Evolutionary conservation across 2,329 filamentous ascomycete species (phyloP).

Genomic region (Ophiostoma ips): DNA sequence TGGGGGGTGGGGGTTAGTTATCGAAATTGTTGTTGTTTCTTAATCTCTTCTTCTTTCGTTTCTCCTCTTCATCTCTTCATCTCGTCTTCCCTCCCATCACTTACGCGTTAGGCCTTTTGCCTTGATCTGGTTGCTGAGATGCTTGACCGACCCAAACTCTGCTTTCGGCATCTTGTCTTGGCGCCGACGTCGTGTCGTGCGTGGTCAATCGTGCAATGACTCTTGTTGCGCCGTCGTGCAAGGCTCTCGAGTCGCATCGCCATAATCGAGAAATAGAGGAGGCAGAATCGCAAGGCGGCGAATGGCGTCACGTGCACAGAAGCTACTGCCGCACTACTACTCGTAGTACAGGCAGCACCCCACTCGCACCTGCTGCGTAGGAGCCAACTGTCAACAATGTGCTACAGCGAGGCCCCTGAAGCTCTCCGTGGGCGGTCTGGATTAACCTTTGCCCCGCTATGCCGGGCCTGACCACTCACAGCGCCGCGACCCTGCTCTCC

Average conservation of each 20-base stretch:
- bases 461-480: constrained; percentile 3
- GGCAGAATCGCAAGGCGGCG: constrained; percentile 1
- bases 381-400: constrained; percentile 3
- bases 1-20: constrained; percentile 30
- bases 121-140: constrained; percentile 83
- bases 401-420: constrained; percentile 3
- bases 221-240: neutral
- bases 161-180: constrained; percentile 66
- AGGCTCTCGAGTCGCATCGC: neutral
- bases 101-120: constrained; percentile 41
- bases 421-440: constrained; percentile 10
- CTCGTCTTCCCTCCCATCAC: neutral
- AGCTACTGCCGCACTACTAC: neutral
- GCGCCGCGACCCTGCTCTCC: neutral
- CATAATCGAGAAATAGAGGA: neutral
- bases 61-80: too few species aligned
- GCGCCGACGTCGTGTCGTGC: constrained; percentile 2
- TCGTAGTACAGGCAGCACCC: neutral
- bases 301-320: neutral
- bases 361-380: neutral
- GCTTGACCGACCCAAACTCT: constrained; percentile 83
- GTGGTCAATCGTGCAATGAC: too few species aligned
- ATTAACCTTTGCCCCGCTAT: constrained; percentile 14
- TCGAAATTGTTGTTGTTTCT: too few species aligned
- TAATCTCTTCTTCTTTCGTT: too few species aligned